Conservation (phyloP, 116 monocot genomes). For the Trichopus zeylanicus region DNA sequence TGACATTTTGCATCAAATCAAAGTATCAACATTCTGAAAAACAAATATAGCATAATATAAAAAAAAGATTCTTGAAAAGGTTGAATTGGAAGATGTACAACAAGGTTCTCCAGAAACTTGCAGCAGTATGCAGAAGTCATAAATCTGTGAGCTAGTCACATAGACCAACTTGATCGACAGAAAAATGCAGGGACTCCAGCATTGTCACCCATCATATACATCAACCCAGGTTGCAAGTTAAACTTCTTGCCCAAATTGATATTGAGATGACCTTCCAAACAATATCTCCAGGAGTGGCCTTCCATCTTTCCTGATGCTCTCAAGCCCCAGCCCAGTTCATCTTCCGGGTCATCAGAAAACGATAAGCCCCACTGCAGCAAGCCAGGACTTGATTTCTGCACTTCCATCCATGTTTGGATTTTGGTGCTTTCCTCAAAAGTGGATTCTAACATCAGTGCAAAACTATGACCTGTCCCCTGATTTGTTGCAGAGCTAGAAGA, state of each 20-base stretch:
- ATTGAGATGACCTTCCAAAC: slow-evolving; percentile 66
- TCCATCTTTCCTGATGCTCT: slow-evolving; percentile 33
- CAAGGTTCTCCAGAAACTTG: no score
- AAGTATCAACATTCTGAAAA: no score
- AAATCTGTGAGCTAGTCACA: slow-evolving; percentile 35
- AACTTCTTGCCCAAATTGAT: slow-evolving; percentile 52
- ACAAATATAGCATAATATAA: no score
- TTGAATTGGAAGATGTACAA: no score
- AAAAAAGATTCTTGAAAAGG: no score
- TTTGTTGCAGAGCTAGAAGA: slow-evolving; percentile 6
- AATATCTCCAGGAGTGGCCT: slow-evolving; percentile 20
- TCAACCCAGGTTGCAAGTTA: slow-evolving; percentile 66
- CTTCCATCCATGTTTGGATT: slow-evolving; percentile 63
- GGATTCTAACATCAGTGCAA: slow-evolving; percentile 47
- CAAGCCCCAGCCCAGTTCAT: slow-evolving; percentile 83
- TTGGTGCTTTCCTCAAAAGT: slow-evolving; percentile 46
- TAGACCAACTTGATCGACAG: slow-evolving; percentile 54
- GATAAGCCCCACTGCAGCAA: slow-evolving; percentile 49
- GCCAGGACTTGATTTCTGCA: slow-evolving; percentile 35
- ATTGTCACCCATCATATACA: slow-evolving; percentile 33
- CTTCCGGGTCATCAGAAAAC: slow-evolving; percentile 56
- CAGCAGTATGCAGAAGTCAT: no score
- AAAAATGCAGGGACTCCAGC: slow-evolving; percentile 37
- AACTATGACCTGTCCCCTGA: slow-evolving; percentile 4
- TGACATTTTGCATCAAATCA: no score